These are phyloP conservation scores for Aeschynomene evenia DNA, from an alignment of 306 rosid species.

Conservation along the genomic window DNA sequence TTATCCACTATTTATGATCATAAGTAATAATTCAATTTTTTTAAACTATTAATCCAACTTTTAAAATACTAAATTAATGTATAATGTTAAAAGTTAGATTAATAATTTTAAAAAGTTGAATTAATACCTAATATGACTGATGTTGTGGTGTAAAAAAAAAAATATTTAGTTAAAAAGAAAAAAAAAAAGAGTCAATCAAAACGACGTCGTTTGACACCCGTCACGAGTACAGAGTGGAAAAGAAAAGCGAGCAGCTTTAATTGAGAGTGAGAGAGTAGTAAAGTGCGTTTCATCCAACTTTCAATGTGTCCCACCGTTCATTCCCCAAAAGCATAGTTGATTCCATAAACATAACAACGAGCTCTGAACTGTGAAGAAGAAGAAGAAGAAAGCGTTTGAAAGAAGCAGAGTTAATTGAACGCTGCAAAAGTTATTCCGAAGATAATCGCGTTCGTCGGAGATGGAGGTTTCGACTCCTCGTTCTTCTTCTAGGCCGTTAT, in stretches of 20 bases:
- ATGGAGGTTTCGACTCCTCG: slow-evolving; percentile 64
- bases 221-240: background rate
- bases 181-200: background rate
- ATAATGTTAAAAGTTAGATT: too few species aligned
- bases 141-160: too few species aligned
- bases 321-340: background rate
- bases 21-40: too few species aligned
- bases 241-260: slow-evolving; percentile 1
- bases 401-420: background rate
- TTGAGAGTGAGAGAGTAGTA: background rate
- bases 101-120: too few species aligned
- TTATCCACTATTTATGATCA: too few species aligned
- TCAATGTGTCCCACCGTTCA: slow-evolving; percentile 1
- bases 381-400: background rate
- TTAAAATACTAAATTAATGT: too few species aligned
- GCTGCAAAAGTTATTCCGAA: background rate
- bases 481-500: slow-evolving; percentile 41
- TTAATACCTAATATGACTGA: too few species aligned
- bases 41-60: too few species aligned
- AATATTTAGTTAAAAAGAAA: too few species aligned
- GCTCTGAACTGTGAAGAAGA: background rate
- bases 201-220: slow-evolving; percentile 31
- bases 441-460: slow-evolving; percentile 29
- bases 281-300: slow-evolving; percentile 20
- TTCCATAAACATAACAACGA: background rate